Base-by-base conservation (phyloP, 257 asterid species). In the Primulina tabacum region DNA sequence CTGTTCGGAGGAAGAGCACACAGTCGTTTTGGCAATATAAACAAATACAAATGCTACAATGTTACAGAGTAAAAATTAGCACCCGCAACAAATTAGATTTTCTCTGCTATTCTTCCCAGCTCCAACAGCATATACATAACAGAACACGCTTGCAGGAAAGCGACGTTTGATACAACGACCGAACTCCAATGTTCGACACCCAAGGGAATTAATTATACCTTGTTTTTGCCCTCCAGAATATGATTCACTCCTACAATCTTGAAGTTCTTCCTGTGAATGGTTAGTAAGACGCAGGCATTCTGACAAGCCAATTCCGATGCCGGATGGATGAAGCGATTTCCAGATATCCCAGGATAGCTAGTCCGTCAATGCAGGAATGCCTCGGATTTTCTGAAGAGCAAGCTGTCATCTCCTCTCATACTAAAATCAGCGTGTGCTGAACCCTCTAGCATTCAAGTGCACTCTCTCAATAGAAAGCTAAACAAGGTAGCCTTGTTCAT, bases 341-440 rank as follows among this genome's bases (percentile, higher is more conserved):
- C 56, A 14, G 20, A 14, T 47, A 47, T 70, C 57, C 47, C 59
- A 10, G 40, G 20, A 58, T 56, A 43, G 65, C 35, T 10, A 26
- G 20, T 21, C 32, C 60, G 20, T 21, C 32, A 52, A 21, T 37
- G 55, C 67, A 29, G 61, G 34, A 28, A 26, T 24, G 33, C 50
- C 52, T n/a, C 60, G 35, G 16, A 71, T 26, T 59, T 69, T 64
- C 68, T 37, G 32, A 38, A 65, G 30, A 26, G 35, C 30, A 40
- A 52, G 63, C 18, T 12, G 53, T 20, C 47, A 8, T 55, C 74
- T 40, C 77, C 30, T 55, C 64, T 67, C 28, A 9, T 33, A 73
- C 16, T 37, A 35, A 67, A 40, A 18, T 7, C 20, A 32, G 26
- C 63, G 37, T 32, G 60, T 47, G 69, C 37, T 32, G 61, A 29